Evolutionary conservation across 73 alveolate genomes (phyloP).

Genomic region (Uronychia binucleata): DNA sequence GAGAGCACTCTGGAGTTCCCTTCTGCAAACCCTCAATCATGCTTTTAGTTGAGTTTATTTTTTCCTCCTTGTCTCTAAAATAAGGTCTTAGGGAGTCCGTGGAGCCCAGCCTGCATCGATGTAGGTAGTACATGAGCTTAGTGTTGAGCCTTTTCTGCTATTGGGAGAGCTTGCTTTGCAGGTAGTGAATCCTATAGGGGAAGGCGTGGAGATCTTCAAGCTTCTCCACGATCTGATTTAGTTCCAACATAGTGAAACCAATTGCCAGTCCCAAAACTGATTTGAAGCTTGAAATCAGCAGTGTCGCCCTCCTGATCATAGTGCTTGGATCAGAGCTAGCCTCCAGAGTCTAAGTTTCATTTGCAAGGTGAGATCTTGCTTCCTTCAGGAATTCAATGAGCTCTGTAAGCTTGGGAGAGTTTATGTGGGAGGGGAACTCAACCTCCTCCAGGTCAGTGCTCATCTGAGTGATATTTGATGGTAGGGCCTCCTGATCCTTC

Average conservation of each 20-base stretch:
- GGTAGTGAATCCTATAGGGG: background rate
- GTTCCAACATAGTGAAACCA: background rate
- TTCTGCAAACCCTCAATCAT: background rate
- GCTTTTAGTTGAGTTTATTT: background rate
- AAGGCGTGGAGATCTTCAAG: background rate
- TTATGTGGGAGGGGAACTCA: too few species aligned
- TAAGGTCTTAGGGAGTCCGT: background rate
- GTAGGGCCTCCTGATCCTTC: too few species aligned
- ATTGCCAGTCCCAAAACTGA: background rate
- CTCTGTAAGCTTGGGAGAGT: too few species aligned
- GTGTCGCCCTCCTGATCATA: too few species aligned
- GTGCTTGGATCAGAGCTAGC: too few species aligned
- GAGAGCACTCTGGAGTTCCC: background rate
- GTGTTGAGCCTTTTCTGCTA: background rate
- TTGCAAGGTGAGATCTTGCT: too few species aligned
- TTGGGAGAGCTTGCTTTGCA: background rate
- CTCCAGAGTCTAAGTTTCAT: too few species aligned
- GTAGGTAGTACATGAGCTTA: background rate
- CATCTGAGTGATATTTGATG: too few species aligned
- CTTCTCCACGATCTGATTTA: background rate
- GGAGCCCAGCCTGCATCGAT: background rate
- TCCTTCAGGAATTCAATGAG: too few species aligned
- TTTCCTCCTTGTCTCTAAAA: too few species aligned
- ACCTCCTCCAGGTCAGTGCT: too few species aligned
- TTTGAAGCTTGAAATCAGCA: background rate